phyloP scores from a whole-genome alignment of 805 yeast species.

The Tetrapisispora arboricola region DNA sequence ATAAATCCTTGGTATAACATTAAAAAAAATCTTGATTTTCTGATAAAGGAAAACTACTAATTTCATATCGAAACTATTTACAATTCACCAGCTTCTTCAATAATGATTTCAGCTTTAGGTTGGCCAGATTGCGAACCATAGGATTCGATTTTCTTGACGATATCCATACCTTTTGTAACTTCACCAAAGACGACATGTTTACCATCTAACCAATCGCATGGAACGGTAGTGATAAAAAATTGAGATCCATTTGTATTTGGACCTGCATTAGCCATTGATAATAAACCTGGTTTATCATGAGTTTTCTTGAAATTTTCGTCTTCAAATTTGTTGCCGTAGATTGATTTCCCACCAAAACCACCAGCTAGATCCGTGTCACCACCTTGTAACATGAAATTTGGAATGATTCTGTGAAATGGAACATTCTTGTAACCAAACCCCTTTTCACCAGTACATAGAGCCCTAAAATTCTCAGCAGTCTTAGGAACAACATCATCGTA shows the following conservation, averaged over 20 bases:
- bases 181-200: conserved; percentile 74
- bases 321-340: conserved; percentile 59
- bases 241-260: conserved; percentile 90
- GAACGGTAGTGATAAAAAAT: conserved; percentile 76
- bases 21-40: no score
- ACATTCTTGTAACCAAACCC: conserved; percentile 78
- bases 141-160: conserved; percentile 50
- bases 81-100: conserved; percentile 50
- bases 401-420: conserved; percentile 88
- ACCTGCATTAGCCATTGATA: conserved; percentile 91
- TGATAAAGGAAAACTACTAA: no score
- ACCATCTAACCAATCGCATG: conserved; percentile 71
- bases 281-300: conserved; percentile 71
- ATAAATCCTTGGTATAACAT: no score
- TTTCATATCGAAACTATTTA: conserved; percentile 1
- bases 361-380: conserved; percentile 80
- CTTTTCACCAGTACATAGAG: conserved; percentile 82
- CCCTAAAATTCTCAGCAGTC: conserved; percentile 75
- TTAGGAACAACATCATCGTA: conserved; percentile 47
- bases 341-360: conserved; percentile 90
- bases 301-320: conserved; percentile 55
- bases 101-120: conserved; percentile 52
- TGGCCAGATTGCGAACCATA: conserved; percentile 60
- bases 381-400: conserved; percentile 94
- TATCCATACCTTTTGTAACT: conserved; percentile 53